Conservation (phyloP, 2,329 filamentous ascomycete species). For the Samsoniella hepiali region DNA sequence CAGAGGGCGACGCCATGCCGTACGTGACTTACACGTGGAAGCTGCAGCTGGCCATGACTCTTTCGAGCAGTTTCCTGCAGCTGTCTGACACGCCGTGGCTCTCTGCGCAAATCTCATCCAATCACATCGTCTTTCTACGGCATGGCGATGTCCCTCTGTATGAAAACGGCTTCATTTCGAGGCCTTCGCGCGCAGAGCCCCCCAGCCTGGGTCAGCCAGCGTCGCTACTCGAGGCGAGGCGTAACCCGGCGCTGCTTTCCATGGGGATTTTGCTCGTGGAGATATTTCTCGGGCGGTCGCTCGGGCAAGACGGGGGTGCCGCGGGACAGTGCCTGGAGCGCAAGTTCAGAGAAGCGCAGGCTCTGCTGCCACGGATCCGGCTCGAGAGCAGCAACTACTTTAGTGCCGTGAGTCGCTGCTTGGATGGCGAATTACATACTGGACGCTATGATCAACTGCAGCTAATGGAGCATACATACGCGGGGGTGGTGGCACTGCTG, state of each 20-base stretch:
- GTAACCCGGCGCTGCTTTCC: neutral
- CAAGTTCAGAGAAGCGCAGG: neutral
- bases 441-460: neutral
- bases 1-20: neutral
- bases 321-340: neutral
- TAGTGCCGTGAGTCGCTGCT: slow-evolving; percentile 1
- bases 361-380: neutral
- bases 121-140: neutral
- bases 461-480: neutral
- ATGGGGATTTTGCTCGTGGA: neutral
- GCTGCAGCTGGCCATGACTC: neutral
- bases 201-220: neutral
- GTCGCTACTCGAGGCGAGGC: neutral
- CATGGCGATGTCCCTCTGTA: neutral
- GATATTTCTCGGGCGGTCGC: neutral
- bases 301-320: neutral
- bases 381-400: neutral
- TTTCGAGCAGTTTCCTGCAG: slow-evolving; percentile 10
- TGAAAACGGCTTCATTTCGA: neutral
- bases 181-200: neutral
- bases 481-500: neutral
- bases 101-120: neutral
- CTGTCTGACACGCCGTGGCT: slow-evolving; percentile 6
- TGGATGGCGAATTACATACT: neutral
- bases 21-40: neutral